Evolutionary conservation across 371 early-diverging fungal species (phyloP), one percentile per base, ranked within the genome.

Genomic region (Quaeritorhiza haematococci): DNA sequence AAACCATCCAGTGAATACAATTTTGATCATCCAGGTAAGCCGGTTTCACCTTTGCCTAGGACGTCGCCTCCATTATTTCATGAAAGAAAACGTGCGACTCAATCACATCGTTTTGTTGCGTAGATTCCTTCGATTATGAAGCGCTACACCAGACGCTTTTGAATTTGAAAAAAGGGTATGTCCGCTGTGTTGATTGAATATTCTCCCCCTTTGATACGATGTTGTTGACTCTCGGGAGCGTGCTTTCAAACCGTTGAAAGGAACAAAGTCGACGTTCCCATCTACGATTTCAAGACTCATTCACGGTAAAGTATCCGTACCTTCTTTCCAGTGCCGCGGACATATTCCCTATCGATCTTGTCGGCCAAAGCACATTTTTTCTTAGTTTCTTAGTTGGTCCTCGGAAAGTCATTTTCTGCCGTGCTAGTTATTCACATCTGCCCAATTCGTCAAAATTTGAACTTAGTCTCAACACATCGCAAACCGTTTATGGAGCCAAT

Each of bases 401-500:
- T 3, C 3, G 15, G 49, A 35, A 51, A 32, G n/a, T n/a, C n/a
- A n/a, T n/a, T n/a, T n/a, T n/a, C n/a, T n/a, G n/a, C n/a, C n/a
- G n/a, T n/a, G n/a, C n/a, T n/a, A n/a, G n/a, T n/a, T n/a, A n/a
- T n/a, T n/a, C n/a, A n/a, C n/a, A n/a, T n/a, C n/a, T n/a, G n/a
- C n/a, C n/a, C n/a, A n/a, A n/a, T n/a, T n/a, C n/a, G n/a, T n/a
- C n/a, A n/a, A n/a, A n/a, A n/a, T n/a, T n/a, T n/a, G n/a, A n/a
- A 3, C 28, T 2, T 32, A 57, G 64, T 33, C 78, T 82, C 27
- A 71, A 83, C 55, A 76, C 83, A 61, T 72, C 79, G 1, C 81
- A 78, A 43, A 76, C 85, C 1, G 76, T 93, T 19, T 92, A 93
- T 67, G 94, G 93, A 44, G 94, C 94, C 24, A 92, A 91, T 54